phyloP scores from a whole-genome alignment of 495 filamentous ascomycete genomes.

The Talaromyces stipitatus region DNA sequence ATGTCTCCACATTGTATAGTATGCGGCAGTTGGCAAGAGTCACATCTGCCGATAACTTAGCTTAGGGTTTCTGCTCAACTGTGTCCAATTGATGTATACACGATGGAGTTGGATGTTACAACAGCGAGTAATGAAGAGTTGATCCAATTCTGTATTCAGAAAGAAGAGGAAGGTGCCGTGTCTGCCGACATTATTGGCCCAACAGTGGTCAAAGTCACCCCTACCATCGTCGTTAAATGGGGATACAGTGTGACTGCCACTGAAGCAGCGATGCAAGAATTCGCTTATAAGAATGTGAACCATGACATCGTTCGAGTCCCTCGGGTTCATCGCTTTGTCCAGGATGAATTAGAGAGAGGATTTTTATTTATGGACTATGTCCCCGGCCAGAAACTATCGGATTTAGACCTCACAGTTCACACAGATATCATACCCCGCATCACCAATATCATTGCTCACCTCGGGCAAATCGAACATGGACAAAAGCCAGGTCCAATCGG shows the following conservation, averaged over 20 bases:
- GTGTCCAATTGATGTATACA: neutral
- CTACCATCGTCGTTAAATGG: slow-evolving; percentile 9
- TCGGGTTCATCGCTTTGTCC: slow-evolving; percentile 8
- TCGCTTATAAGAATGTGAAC: slow-evolving; percentile 7
- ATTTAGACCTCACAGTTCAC: slow-evolving; percentile 4
- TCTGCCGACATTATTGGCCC: slow-evolving; percentile 7
- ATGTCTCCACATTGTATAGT: neutral
- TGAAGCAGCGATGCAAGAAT: slow-evolving; percentile 12
- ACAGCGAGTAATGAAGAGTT: slow-evolving; percentile 3
- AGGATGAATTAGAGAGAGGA: slow-evolving; percentile 9
- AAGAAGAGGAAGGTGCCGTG: slow-evolving; percentile 6
- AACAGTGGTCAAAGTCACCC: slow-evolving; percentile 6
- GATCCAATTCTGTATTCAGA: slow-evolving; percentile 4
- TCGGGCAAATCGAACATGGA: slow-evolving; percentile 4
- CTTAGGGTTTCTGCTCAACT: too few relatives aligned
- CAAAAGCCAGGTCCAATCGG: slow-evolving; percentile 8
- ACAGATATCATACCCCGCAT: slow-evolving; percentile 6
- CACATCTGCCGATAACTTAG: neutral
- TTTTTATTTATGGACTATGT: slow-evolving; percentile 11
- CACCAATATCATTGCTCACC: slow-evolving; percentile 6
- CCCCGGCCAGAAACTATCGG: slow-evolving; percentile 7
- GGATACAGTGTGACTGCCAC: slow-evolving; percentile 10
- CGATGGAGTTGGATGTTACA: slow-evolving; percentile 6
- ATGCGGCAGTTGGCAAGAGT: neutral
- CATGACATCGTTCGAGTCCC: slow-evolving; percentile 8